Percentiles rank a stretch among this genome's conserved stretches.
Evolutionary conservation across 2,329 filamentous ascomycete genomes (phyloP).

Genomic region (Chrysoporthe austroafricana): DNA sequence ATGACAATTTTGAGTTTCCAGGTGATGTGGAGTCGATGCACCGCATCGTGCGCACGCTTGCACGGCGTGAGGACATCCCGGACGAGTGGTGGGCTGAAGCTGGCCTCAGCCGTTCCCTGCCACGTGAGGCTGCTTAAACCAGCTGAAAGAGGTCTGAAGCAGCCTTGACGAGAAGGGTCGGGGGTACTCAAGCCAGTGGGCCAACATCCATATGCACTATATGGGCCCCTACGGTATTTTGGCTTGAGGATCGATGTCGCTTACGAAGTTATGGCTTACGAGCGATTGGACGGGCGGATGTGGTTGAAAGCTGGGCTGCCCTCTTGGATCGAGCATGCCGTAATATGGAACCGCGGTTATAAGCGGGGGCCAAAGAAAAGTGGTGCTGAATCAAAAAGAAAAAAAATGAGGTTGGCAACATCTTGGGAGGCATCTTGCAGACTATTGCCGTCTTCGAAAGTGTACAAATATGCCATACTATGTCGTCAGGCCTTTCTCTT

Average conservation of each 20-base stretch:
- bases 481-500: not conserved
- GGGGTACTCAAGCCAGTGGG: not conserved
- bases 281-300: not conserved
- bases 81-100: slow-evolving; percentile 81
- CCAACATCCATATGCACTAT: not conserved
- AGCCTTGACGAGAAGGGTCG: not conserved
- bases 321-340: not conserved
- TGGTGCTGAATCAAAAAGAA: not conserved
- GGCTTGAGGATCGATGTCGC: not conserved
- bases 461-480: slow-evolving; percentile 11
- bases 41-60: slow-evolving; percentile 70
- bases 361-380: not conserved
- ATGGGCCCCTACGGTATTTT: not conserved
- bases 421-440: not conserved
- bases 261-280: slow-evolving; percentile 23
- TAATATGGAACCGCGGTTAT: not conserved
- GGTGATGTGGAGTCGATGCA: slow-evolving; percentile 62
- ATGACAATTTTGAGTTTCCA: slow-evolving; percentile 39
- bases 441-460: not conserved
- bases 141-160: not conserved
- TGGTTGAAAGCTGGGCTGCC: not conserved
- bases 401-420: not conserved
- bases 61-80: slow-evolving; percentile 73
- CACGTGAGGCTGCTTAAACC: slow-evolving; percentile 41
- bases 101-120: slow-evolving; percentile 65